phyloP scores from a whole-genome alignment of 371 early-diverging fungal genomes.

The Rhizopus delemar region DNA sequence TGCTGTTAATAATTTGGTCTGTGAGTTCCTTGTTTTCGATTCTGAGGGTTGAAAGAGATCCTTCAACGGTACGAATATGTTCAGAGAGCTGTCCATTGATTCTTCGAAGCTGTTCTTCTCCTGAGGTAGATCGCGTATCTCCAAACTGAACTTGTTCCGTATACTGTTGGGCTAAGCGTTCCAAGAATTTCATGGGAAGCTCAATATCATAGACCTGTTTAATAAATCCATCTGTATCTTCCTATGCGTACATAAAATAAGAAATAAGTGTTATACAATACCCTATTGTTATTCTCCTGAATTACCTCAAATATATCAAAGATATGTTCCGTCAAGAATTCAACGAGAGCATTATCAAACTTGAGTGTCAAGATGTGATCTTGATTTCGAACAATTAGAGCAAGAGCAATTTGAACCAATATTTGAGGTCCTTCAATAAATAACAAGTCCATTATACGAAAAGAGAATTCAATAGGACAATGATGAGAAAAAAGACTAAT shows the following conservation, averaged over 20 bases:
- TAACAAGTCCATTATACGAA: conserved; percentile 87
- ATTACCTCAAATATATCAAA: conserved; percentile 68
- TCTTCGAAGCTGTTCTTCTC: conserved; percentile 63
- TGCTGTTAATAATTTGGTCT: conserved; percentile 53
- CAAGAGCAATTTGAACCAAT: conserved; percentile 81
- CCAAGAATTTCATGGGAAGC: conserved; percentile 32
- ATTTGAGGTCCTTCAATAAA: conserved; percentile 89
- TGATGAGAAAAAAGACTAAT: conserved; percentile 83
- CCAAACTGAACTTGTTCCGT: conserved; percentile 39
- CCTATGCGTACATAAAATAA: background rate
- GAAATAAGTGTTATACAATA: too few relatives aligned
- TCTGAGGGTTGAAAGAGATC: conserved; percentile 60
- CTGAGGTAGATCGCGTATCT: conserved; percentile 28
- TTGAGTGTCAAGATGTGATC: conserved; percentile 71
- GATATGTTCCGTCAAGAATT: conserved; percentile 79
- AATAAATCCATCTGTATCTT: conserved; percentile 25
- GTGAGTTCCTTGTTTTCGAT: conserved; percentile 71
- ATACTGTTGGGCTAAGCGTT: conserved; percentile 43
- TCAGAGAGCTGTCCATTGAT: conserved; percentile 69
- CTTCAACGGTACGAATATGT: conserved; percentile 63
- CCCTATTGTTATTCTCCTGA: conserved; percentile 22
- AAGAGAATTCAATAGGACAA: conserved; percentile 77
- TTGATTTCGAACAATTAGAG: conserved; percentile 80
- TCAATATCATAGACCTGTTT: conserved; percentile 48
- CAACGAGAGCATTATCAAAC: conserved; percentile 75